Evolutionary conservation across 441 rosid species (phyloP).

Genomic region (Bocquillonia castaneifolia): DNA sequence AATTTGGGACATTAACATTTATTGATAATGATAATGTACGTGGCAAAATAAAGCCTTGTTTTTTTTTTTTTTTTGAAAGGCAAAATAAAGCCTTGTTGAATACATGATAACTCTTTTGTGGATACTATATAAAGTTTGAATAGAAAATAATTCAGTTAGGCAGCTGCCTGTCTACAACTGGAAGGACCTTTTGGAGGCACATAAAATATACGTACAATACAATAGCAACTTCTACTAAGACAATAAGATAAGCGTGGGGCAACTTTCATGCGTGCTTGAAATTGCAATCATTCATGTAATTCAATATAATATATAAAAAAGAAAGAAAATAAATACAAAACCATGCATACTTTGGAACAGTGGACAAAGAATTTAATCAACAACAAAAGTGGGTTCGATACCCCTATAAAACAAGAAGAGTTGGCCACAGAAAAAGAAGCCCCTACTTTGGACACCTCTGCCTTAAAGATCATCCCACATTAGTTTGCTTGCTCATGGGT

Average conservation of each 20-base stretch:
- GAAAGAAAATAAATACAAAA: conserved; percentile 2
- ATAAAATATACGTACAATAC: neutral
- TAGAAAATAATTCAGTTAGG: conserved; percentile 1
- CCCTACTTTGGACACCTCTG: neutral
- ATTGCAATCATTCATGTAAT: conserved; percentile 21
- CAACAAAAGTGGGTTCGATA: neutral
- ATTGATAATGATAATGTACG: too few species aligned
- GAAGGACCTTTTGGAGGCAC: conserved; percentile 19
- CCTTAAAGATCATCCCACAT: neutral
- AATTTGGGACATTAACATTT: too few species aligned
- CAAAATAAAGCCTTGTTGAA: neutral
- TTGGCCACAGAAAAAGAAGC: conserved; percentile 13
- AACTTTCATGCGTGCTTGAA: conserved; percentile 25
- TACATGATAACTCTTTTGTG: conserved; percentile 8
- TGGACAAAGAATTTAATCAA: neutral
- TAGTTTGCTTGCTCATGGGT: too few species aligned
- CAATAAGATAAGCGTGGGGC: conserved; percentile 21
- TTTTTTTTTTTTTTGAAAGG: neutral
- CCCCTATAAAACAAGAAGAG: neutral
- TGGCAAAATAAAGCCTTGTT: too few species aligned
- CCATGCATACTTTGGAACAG: conserved; percentile 29
- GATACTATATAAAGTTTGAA: neutral
- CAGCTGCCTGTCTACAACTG: conserved; percentile 14
- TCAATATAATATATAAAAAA: too few species aligned
- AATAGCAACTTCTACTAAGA: neutral